These are phyloP conservation scores for Filosporella fistucella DNA, from an alignment of 495 filamentous ascomycete species.

Conservation along the genomic window DNA sequence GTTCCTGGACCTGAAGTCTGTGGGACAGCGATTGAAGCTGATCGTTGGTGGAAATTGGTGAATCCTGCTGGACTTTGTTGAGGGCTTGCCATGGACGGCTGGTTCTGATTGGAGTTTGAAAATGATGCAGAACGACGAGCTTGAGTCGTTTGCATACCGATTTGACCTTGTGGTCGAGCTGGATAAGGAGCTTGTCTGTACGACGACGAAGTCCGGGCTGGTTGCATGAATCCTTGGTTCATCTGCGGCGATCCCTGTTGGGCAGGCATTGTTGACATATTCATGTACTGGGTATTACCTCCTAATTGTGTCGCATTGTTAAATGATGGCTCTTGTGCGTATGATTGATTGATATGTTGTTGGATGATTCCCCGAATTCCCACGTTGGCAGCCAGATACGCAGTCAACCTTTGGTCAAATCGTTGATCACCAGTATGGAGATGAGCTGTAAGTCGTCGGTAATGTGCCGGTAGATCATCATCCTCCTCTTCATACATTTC, in stretches of 20 bases:
- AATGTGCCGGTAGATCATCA: slow-evolving; percentile 51
- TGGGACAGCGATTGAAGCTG: slow-evolving; percentile 31
- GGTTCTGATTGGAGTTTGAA: too few relatives aligned
- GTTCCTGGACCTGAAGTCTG: slow-evolving; percentile 22
- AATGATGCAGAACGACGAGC: too few relatives aligned
- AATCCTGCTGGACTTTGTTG: too few relatives aligned
- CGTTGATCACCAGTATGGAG: slow-evolving; percentile 47
- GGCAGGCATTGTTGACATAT: slow-evolving; percentile 11
- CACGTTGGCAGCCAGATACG: slow-evolving; percentile 54
- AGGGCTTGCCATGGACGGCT: too few relatives aligned
- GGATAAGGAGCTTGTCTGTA: slow-evolving; percentile 32
- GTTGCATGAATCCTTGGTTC: slow-evolving; percentile 16
- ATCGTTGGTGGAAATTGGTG: slow-evolving; percentile 36
- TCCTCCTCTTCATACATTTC: slow-evolving; percentile 99
- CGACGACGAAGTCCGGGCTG: slow-evolving; percentile 4
- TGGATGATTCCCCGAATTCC: slow-evolving; percentile 51
- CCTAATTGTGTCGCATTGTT: slow-evolving; percentile 34
- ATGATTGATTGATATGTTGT: slow-evolving; percentile 41
- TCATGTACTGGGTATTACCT: slow-evolving; percentile 19
- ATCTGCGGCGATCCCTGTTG: slow-evolving; percentile 10
- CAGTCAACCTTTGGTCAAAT: slow-evolving; percentile 53
- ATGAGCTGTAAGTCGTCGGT: slow-evolving; percentile 49
- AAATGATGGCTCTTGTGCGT: too few relatives aligned
- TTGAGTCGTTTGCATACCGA: slow-evolving; percentile 23
- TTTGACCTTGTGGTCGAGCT: slow-evolving; percentile 15